Percentiles rank a stretch among this genome's conserved stretches.
phyloP scores from a whole-genome alignment of 805 yeast genomes.

The Cyberlindnera petersonii region DNA sequence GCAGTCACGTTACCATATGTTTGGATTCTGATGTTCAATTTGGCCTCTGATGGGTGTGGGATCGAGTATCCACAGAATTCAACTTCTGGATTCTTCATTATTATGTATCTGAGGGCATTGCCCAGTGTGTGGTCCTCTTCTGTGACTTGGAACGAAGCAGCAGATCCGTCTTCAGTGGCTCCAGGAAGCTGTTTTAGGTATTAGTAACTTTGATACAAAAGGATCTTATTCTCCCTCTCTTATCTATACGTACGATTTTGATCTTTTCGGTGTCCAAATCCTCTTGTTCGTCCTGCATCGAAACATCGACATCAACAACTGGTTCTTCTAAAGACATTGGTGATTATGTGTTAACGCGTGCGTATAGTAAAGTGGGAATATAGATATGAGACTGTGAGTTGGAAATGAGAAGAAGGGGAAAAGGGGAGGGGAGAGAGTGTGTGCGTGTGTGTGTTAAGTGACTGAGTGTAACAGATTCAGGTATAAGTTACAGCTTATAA shows the following conservation, averaged over 20 bases:
- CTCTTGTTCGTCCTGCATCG: slow-evolving; percentile 27
- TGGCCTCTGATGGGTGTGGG: slow-evolving; percentile 95
- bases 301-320: slow-evolving; percentile 24
- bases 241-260: slow-evolving; percentile 16
- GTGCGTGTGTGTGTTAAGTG: too few species aligned
- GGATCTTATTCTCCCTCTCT: background rate
- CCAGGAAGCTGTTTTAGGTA: slow-evolving; percentile 55
- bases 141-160: slow-evolving; percentile 87
- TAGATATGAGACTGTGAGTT: too few species aligned
- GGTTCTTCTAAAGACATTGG: slow-evolving; percentile 25
- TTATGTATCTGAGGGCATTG: slow-evolving; percentile 86
- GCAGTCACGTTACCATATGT: slow-evolving; percentile 86
- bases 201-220: background rate
- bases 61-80: slow-evolving; percentile 98
- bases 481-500: too few species aligned
- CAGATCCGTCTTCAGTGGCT: slow-evolving; percentile 86
- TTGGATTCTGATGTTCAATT: slow-evolving; percentile 87
- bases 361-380: too few species aligned
- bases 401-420: too few species aligned
- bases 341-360: background rate
- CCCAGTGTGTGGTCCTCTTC: slow-evolving; percentile 98
- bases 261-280: slow-evolving; percentile 26
- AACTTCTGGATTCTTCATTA: slow-evolving; percentile 96
- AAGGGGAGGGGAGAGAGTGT: too few species aligned
- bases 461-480: too few species aligned